Percentiles rank a stretch among this genome's conserved stretches.
Conservation (phyloP, 169 alveolate genomes). For the Babesia gibsoni region DNA sequence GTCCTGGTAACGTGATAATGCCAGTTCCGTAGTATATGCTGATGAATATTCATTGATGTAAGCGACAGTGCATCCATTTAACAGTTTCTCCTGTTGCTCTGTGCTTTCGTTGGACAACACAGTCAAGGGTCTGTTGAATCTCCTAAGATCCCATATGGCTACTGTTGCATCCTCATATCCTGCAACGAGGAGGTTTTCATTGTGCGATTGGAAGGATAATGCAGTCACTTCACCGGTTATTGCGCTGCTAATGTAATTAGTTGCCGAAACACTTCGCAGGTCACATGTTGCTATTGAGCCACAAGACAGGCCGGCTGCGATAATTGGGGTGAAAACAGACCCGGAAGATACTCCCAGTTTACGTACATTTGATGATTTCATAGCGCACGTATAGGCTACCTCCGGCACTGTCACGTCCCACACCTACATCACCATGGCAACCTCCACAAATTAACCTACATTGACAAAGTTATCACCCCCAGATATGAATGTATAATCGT, state of each 20-base stretch:
- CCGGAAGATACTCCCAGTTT: background rate
- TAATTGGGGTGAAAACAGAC: background rate
- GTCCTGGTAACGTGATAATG: slow-evolving; percentile 14
- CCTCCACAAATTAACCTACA: background rate
- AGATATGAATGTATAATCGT: slow-evolving; percentile 23
- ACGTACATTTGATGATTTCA: slow-evolving; percentile 16
- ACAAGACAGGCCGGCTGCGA: slow-evolving; percentile 57
- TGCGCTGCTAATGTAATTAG: slow-evolving; percentile 10
- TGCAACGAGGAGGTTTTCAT: slow-evolving; percentile 11
- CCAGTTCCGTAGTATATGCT: background rate
- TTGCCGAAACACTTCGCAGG: slow-evolving; percentile 21
- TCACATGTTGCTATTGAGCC: slow-evolving; percentile 55
- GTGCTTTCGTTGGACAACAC: background rate
- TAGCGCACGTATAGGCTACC: slow-evolving; percentile 29
- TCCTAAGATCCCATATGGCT: slow-evolving; percentile 52
- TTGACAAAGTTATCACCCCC: slow-evolving; percentile 45
- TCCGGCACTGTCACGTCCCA: slow-evolving; percentile 45
- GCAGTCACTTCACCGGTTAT: slow-evolving; percentile 32
- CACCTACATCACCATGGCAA: slow-evolving; percentile 7
- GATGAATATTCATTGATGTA: background rate
- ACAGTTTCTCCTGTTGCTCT: background rate
- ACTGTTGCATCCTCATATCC: slow-evolving; percentile 35
- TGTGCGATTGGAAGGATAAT: slow-evolving; percentile 10
- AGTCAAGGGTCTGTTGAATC: slow-evolving; percentile 34
- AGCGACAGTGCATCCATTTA: slow-evolving; percentile 43